Percentiles rank a stretch among this genome's conserved stretches.
Evolutionary conservation across 768 basidiomycete species (phyloP).

Genomic region (Clitopilus passeckerianus): DNA sequence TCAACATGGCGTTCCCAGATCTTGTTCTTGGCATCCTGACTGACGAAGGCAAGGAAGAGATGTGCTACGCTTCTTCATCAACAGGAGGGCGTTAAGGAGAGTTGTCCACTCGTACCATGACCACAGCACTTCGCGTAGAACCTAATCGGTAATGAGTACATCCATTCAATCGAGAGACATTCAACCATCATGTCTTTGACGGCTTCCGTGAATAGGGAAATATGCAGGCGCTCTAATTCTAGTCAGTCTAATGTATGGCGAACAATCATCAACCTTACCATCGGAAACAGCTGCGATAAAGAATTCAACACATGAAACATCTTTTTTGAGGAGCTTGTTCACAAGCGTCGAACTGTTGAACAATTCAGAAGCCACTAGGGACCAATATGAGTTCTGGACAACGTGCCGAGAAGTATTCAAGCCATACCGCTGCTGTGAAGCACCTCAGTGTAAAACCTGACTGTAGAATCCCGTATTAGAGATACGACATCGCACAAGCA

Average conservation of each 20-base stretch:
- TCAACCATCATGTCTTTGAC: not conserved
- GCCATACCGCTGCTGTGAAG: not conserved
- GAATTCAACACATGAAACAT: not conserved
- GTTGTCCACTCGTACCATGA: not conserved
- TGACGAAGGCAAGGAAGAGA: not conserved
- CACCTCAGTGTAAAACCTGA: not conserved
- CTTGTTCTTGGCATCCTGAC: not conserved
- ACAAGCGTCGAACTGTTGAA: not conserved
- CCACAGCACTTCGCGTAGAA: not conserved
- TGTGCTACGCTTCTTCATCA: not conserved
- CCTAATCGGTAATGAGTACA: not conserved
- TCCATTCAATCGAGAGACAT: not conserved
- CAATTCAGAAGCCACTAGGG: not conserved
- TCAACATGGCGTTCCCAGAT: not conserved
- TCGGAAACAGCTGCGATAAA: not conserved
- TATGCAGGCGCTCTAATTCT: not conserved
- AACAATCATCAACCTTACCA: not conserved
- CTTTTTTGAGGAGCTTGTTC: not conserved
- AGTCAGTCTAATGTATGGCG: not conserved
- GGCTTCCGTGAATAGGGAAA: not conserved
- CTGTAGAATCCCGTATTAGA: not conserved
- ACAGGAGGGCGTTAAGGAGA: not conserved
- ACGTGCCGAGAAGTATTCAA: too few relatives aligned
- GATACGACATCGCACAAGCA: not conserved
- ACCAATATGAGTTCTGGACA: too few relatives aligned